Percentiles rank a stretch among this genome's conserved stretches.
Conservation (phyloP, 2,329 filamentous ascomycete genomes). For the Fusarium devonianum region DNA sequence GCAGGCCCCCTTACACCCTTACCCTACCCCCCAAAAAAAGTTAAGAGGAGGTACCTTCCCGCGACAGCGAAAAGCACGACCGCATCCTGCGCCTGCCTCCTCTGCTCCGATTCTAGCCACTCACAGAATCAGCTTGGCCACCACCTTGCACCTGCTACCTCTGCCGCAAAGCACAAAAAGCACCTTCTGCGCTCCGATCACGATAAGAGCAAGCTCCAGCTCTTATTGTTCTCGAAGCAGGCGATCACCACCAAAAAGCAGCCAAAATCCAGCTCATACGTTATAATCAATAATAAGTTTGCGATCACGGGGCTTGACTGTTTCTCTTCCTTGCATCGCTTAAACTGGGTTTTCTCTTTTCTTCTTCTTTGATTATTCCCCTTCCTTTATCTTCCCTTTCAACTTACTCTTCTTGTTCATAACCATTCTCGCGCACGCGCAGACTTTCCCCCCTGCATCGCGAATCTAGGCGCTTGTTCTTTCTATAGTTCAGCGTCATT, state of each 20-base stretch:
- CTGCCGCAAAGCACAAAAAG: conserved; percentile 32
- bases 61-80: conserved; percentile 19
- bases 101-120: conserved; percentile 24
- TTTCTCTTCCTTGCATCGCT: conserved; percentile 6
- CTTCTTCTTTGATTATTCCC: conserved; percentile 28
- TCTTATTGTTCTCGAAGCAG: conserved; percentile 30
- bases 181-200: conserved; percentile 31
- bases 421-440: conserved; percentile 1
- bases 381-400: conserved; percentile 1
- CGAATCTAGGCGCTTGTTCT: conserved; percentile 14
- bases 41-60: conserved; percentile 35
- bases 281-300: conserved; percentile 35
- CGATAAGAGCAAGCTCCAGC: conserved; percentile 31
- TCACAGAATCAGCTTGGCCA: conserved; percentile 28
- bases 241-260: conserved; percentile 26
- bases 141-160: conserved; percentile 24
- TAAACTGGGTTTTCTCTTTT: conserved; percentile 16
- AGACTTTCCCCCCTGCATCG: conserved; percentile 3
- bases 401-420: conserved; percentile 6
- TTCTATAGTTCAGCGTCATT: conserved; percentile 32
- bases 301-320: conserved; percentile 12
- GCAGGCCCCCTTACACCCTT: conserved; percentile 51
- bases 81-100: conserved; percentile 10
- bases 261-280: conserved; percentile 5
- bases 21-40: conserved; percentile 38